A percentile compares a stretch with the other conserved stretches of the same genome.
Conservation (phyloP, 1,139 yeast species). For the Oligophagozyma castellii region DNA sequence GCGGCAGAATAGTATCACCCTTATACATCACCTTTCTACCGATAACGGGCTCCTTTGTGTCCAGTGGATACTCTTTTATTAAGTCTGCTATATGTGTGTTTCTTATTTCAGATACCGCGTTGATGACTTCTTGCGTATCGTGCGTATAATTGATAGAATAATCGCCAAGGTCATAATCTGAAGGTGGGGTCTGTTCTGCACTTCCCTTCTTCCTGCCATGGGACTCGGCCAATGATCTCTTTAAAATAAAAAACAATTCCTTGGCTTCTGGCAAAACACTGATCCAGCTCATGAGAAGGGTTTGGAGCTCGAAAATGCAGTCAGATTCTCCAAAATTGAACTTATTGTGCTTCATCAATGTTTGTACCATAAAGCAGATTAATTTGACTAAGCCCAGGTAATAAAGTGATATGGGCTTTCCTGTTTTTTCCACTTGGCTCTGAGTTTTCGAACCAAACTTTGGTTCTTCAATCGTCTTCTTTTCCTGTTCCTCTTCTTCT, state of each 20-base stretch:
- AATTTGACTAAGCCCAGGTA: constrained; percentile 39
- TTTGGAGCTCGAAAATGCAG: constrained; percentile 42
- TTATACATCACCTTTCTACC: constrained; percentile 16
- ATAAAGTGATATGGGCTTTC: too few species aligned
- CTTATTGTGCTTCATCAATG: constrained; percentile 32
- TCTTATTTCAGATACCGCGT: too few species aligned
- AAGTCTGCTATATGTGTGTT: too few species aligned
- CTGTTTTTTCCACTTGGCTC: constrained; percentile 24
- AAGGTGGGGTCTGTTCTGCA: too few species aligned
- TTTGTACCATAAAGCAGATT: constrained; percentile 48
- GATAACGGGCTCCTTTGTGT: constrained; percentile 9
- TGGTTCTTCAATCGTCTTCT: constrained; percentile 16
- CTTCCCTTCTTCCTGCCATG: too few species aligned
- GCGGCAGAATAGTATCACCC: constrained; percentile 14
- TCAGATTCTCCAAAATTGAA: constrained; percentile 34
- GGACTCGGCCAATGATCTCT: constrained; percentile 12
- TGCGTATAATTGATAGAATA: too few species aligned
- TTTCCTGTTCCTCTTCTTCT: constrained; percentile 24
- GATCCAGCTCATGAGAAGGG: constrained; percentile 48
- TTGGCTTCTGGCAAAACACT: constrained; percentile 37
- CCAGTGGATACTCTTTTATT: constrained; percentile 15
- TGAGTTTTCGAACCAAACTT: constrained; percentile 27
- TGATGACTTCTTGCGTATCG: too few species aligned
- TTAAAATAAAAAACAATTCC: constrained; percentile 25
- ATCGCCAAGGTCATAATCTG: too few species aligned